Evolutionary conservation across 371 early-diverging fungal genomes (phyloP).

Genomic region (Mucor plumbeus): DNA sequence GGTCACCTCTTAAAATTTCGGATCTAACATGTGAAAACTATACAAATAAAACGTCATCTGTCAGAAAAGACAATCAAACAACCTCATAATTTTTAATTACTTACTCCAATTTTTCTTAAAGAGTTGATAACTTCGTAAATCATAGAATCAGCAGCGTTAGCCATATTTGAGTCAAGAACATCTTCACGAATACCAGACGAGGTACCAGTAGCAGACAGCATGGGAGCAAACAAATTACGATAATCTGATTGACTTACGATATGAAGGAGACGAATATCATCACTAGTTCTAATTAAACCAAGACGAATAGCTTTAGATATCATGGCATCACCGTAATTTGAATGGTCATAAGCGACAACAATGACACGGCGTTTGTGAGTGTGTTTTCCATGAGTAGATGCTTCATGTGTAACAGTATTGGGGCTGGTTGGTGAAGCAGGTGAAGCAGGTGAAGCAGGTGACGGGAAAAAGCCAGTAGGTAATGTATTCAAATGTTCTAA

Average conservation of each 20-base stretch:
- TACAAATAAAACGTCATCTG: neutral
- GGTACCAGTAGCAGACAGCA: slow-evolving; percentile 3
- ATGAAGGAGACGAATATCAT: slow-evolving; percentile 36
- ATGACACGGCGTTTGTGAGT: slow-evolving; percentile 19
- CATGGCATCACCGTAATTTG: slow-evolving; percentile 39
- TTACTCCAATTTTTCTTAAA: slow-evolving; percentile 33
- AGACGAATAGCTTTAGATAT: slow-evolving; percentile 36
- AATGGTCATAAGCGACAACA: slow-evolving; percentile 42
- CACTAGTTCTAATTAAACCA: slow-evolving; percentile 25
- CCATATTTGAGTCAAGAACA: neutral
- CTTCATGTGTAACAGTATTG: neutral
- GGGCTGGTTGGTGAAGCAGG: slow-evolving; percentile 10
- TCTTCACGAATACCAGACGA: neutral
- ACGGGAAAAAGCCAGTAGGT: slow-evolving; percentile 23
- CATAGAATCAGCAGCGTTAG: slow-evolving; percentile 20
- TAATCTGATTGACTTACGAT: slow-evolving; percentile 34
- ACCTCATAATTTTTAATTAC: neutral
- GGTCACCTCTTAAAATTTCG: slow-evolving; percentile 42
- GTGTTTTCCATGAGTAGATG: neutral
- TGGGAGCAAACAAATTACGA: slow-evolving; percentile 21
- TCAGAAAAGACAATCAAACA: neutral
- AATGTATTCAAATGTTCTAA: neutral
- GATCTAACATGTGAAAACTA: slow-evolving; percentile 40
- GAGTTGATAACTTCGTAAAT: slow-evolving; percentile 27
- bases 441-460: slow-evolving; percentile 12